Evolutionary conservation across 2,329 filamentous ascomycete genomes (phyloP), one percentile per base, ranked within the genome.

Genomic region (Calonectria pauciramosa): DNA sequence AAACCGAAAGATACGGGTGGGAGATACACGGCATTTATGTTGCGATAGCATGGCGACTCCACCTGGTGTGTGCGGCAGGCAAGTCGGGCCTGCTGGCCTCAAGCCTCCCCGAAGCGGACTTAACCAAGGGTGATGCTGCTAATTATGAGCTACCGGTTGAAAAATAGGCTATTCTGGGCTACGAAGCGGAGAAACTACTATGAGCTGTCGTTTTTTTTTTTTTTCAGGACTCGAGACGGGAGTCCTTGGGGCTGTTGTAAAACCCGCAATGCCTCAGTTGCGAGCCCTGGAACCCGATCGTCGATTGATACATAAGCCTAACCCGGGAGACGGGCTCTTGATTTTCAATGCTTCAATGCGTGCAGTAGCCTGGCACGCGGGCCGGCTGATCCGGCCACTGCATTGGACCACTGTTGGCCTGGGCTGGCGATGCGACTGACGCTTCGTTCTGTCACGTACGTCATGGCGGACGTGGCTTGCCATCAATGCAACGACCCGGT

Each of bases 21-120:
- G 56, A 41, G 56, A 63, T 63, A 63, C 36, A 38, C 52, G 56
- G 36, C 56, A 63, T 63, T 63, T 63, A 63, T 63, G 56, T 63
- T 63, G 56, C 56, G 36, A 63, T 63, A 63, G 34, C 56, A 63
- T 28, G 7, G 23, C 23, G 56, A 63, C 56, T 44, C 56, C 56
- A 63, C 56, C 41, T 23, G 23, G 44, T 41, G 23, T 23, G 36
- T 41, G 56, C 56, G 56, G 56, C 56, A 63, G 56, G 56, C 56
- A 63, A 63, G 23, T 34, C 41, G 56, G 56, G 56, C 36, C 36
- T 26, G 56, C 56, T 38, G 56, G 56, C 56, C 56, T 63, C 56
- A 63, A 63, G 34, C 56, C 56, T 63, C 56, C 34, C 56, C 56
- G 56, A 63, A 63, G 32, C 56, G 56, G 56, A 36, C 23, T 63